Base-by-base conservation (phyloP, 2,329 filamentous ascomycete genomes). In the Paracoccidioides lutzii region DNA sequence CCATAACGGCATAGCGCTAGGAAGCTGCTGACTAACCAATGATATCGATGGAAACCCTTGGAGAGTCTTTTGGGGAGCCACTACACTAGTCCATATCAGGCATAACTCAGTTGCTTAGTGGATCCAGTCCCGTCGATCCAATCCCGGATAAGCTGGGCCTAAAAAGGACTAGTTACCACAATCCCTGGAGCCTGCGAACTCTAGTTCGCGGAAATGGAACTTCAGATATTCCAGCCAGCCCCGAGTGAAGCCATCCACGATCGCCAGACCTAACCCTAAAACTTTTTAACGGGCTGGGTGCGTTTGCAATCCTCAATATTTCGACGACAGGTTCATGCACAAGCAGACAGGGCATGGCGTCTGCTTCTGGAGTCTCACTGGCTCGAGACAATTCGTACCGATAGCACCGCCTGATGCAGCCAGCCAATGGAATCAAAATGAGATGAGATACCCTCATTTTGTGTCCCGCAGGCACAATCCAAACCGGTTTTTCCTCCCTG, bases 211-310 rank as follows among this genome's bases (percentile, higher is more conserved):
- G 22, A 22, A 22, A 22, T 12, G 50, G 38, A 52, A 41, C 33
- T 37, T 51, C 42, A 41, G 50, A 41, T 52, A 22, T 32, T 52
- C 50, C 50, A 41, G 50, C 50, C 50, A 52, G 50, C 50, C 50
- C 28, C n/a, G n/a, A n/a, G n/a, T n/a, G n/a, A n/a, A n/a, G n/a
- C n/a, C n/a, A n/a, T n/a, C n/a, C 30, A 35, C 30, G 44, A 48
- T 35, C 44, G 14, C 12, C 44, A 15, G 5, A 22, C 22, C 22
- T 22, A 22, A 22, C 22, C 22, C 22, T 1, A 22, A 22, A 1
- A 22, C 22, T 22, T 22, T 22, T 22, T 22, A 2, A 22, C 2
- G 22, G 2, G 30, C 5, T 38, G 15, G 38, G 50, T 7, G 38
- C 9, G 38, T 52, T 52, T 32, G 22, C 50, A 52, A 52, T 30